Evolutionary conservation across 345 rosid genomes (phyloP).

Genomic region (Punica granatum): DNA sequence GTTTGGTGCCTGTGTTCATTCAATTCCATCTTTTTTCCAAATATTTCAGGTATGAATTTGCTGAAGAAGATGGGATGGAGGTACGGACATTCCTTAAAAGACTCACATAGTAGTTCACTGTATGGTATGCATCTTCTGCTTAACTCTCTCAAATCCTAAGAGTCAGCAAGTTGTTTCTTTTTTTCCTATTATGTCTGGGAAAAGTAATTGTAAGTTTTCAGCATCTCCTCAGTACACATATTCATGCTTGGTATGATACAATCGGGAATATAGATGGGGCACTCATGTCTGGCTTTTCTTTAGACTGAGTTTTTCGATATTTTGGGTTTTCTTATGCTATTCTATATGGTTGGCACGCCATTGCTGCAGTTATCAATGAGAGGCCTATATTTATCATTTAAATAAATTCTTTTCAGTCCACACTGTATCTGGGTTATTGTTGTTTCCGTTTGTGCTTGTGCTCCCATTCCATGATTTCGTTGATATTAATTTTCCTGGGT

Average conservation of each 20-base stretch:
- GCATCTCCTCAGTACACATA: background rate
- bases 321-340: background rate
- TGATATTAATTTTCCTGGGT: background rate
- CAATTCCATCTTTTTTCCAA: constrained; percentile 3
- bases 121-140: constrained; percentile 28
- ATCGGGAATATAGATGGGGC: background rate
- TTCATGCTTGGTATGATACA: background rate
- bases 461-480: background rate
- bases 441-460: background rate
- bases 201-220: background rate
- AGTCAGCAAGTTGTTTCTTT: background rate
- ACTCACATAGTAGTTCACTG: constrained; percentile 44
- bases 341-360: background rate
- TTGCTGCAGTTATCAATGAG: background rate
- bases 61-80: constrained; percentile 97
- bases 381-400: background rate
- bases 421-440: background rate
- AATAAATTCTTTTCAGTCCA: background rate
- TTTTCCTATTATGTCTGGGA: background rate
- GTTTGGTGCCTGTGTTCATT: background rate
- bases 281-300: background rate
- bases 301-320: background rate
- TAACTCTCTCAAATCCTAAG: background rate
- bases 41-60: constrained; percentile 61
- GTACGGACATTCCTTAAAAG: constrained; percentile 76